Conservation (phyloP, 2,329 filamentous ascomycete genomes). For the Pezicula carpinea region DNA sequence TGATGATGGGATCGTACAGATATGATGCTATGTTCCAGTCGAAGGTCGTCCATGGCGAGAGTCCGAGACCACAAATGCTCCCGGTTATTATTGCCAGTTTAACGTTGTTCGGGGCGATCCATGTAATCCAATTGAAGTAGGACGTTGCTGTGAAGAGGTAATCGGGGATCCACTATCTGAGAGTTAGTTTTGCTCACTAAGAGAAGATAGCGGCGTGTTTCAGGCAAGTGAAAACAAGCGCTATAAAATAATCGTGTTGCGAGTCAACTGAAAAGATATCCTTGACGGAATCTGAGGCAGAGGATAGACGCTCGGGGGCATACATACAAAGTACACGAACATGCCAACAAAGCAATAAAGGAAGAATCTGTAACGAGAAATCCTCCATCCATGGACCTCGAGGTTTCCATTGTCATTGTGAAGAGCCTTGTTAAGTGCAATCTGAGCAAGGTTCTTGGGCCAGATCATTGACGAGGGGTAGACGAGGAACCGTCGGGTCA, state of each 20-base stretch:
- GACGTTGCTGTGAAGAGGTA: conserved; percentile 28
- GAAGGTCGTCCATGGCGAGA: conserved; percentile 22
- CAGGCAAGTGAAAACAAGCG: too few species aligned
- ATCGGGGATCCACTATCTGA: conserved; percentile 23
- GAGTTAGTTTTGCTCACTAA: too few species aligned
- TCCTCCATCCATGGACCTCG: conserved; percentile 35
- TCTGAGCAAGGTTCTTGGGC: conserved; percentile 46
- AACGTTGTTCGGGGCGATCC: conserved; percentile 30
- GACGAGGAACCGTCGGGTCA: conserved; percentile 54
- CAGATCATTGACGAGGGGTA: conserved; percentile 60
- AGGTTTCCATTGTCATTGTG: conserved; percentile 11
- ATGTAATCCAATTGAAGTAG: conserved; percentile 30
- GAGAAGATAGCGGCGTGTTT: too few species aligned
- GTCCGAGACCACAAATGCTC: conserved; percentile 13
- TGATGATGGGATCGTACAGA: conserved; percentile 27
- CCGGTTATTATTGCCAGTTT: conserved; percentile 30
- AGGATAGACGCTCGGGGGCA: too few species aligned
- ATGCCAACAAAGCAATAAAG: conserved; percentile 27
- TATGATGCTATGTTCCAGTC: conserved; percentile 4
- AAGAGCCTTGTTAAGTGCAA: conserved; percentile 30
- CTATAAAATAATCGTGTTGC: too few species aligned
- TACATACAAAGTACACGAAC: conserved; percentile 10
- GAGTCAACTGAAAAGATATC: too few species aligned
- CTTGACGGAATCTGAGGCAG: too few species aligned
- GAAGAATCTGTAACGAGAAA: conserved; percentile 33